phyloP scores from a whole-genome alignment of 1,284 basidiomycete species.

The Hemileia vastatrix region DNA sequence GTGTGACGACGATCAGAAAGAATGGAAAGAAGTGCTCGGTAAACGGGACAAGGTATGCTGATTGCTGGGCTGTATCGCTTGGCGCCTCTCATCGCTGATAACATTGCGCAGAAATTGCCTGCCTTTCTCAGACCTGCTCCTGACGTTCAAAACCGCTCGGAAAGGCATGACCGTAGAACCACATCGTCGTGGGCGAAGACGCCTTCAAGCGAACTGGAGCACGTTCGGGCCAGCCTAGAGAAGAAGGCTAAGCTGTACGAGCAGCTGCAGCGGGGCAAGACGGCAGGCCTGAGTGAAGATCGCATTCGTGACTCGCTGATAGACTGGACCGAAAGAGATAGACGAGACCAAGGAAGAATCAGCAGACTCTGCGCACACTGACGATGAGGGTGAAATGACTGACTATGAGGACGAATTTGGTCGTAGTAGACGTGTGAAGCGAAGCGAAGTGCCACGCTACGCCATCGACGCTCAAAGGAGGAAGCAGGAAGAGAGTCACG shows the following conservation, averaged over 20 bases:
- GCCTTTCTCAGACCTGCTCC: too few species aligned
- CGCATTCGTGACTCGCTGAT: constrained; percentile 67
- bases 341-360: too few species aligned
- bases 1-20: too few species aligned
- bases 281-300: constrained; percentile 63
- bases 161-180: too few species aligned
- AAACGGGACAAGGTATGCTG: too few species aligned
- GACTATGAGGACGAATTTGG: constrained; percentile 83
- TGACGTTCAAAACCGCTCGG: too few species aligned
- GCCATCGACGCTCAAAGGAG: too few species aligned
- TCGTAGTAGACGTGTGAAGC: constrained; percentile 57
- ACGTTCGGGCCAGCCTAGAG: constrained; percentile 58
- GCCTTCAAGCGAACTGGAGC: constrained; percentile 58
- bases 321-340: constrained; percentile 53
- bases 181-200: constrained; percentile 55
- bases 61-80: too few species aligned
- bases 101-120: too few species aligned
- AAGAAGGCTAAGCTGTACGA: constrained; percentile 75
- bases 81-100: too few species aligned
- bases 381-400: constrained; percentile 26
- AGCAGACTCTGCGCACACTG: constrained; percentile 24
- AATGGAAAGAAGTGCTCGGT: too few species aligned
- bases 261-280: constrained; percentile 66
- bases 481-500: constrained; percentile 45
- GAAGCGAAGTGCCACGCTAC: constrained; percentile 67